Base-by-base conservation (phyloP, 805 yeast genomes). In the Zygotorulaspora danielsina region DNA sequence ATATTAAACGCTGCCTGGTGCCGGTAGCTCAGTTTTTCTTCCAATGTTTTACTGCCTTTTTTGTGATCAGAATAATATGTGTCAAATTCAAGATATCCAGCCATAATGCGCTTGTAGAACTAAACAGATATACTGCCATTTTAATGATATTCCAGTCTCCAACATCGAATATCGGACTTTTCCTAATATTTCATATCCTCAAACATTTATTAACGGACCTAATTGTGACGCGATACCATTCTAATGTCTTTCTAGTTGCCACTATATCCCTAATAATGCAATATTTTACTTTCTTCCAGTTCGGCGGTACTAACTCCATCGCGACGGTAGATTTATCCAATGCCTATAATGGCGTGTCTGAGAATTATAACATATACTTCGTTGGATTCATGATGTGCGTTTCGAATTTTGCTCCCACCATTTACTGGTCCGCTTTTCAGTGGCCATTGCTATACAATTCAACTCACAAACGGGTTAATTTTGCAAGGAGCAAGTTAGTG, bases 301-400 rank as follows among this genome's bases (percentile, higher is more conserved):
- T 83, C 58, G 97, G 97, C 0, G 86, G 85, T 36, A 88, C 97
- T 0, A 93, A 93, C 55, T 86, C 96, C 27, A 71, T 93, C 50
- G 90, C 97, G 0, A 82, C 97, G 0, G 79, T 93, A 16, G 97
- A 90, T 53, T 70, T 93, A 17, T 78, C 95, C 0, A 89, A 90
- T 57, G 89, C 96, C 0, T 93, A 93, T 61, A 90, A 90, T 57
- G 98, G 98, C 0, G 69, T 89, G 6, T 63, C 76, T 1, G 56
- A 51, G 20, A 72, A 76, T 32, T 93, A 87, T 55, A 76, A 81
- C 48, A 73, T 89, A 16, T 50, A 75, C 6, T 57, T 75, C 2
- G 95, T 90, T 4, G 96, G 96, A 0, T 19, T 82, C 0, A 62
- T 93, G 39, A 86, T 95, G 10, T 84, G 84, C 57, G 56, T 81